Evolutionary conservation across 1,284 basidiomycete genomes (phyloP).

Genomic region (Athelia psychrophila): DNA sequence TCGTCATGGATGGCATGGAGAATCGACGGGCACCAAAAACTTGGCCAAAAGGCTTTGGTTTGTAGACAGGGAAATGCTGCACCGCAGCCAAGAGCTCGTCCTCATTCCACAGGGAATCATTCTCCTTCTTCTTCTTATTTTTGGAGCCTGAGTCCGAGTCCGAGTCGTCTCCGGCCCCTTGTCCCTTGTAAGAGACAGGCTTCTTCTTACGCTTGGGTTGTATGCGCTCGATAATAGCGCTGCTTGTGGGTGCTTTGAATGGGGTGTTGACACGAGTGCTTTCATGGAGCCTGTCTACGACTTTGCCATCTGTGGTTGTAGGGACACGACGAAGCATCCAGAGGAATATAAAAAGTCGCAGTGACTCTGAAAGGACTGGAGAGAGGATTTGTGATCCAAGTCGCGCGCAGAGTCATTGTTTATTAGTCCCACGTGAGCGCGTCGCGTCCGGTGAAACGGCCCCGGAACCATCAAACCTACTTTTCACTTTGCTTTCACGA

Average conservation of each 20-base stretch:
- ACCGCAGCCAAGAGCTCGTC: slow-evolving; percentile 59
- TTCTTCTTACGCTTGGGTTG: slow-evolving; percentile 80
- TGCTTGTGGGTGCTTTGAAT: slow-evolving; percentile 71
- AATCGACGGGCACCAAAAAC: slow-evolving; percentile 61
- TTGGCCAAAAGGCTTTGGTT: slow-evolving; percentile 75
- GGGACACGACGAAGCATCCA: slow-evolving; percentile 69
- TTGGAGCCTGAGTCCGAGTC: slow-evolving; percentile 49
- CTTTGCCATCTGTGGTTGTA: slow-evolving; percentile 64
- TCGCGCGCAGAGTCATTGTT: no score
- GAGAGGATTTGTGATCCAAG: no score
- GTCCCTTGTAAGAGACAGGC: slow-evolving; percentile 77
- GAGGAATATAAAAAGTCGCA: background rate
- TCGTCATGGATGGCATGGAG: slow-evolving; percentile 85
- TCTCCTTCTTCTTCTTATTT: slow-evolving; percentile 55
- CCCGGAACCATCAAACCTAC: no score
- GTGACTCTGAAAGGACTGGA: no score
- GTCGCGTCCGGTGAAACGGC: no score
- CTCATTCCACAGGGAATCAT: slow-evolving; percentile 55
- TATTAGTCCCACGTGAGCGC: no score
- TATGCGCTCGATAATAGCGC: slow-evolving; percentile 44
- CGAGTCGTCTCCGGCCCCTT: slow-evolving; percentile 44
- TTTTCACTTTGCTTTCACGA: no score
- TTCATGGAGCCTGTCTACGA: slow-evolving; percentile 64
- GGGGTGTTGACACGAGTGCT: slow-evolving; percentile 72
- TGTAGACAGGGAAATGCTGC: slow-evolving; percentile 81